Evolutionary conservation across 345 rosid species (phyloP), one percentile per base, ranked within the genome.

Genomic region (Bruguiera gymnorhiza): DNA sequence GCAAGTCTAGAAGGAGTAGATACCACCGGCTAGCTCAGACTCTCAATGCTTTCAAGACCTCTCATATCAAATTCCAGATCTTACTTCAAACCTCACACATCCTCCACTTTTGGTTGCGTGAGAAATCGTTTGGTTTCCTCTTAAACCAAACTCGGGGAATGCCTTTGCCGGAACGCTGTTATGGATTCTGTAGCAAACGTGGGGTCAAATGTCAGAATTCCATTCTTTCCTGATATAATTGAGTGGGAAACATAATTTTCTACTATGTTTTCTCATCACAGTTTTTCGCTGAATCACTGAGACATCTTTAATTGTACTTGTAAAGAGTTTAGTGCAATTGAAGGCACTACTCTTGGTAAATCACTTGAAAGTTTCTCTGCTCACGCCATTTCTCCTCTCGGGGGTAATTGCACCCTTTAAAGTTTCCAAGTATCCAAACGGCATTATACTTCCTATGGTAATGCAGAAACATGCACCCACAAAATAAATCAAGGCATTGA

Each of bases 1-100:
- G 98, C 97, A 55, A 70, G 92, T 70, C 85, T 83, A 59, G 85
- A 76, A 70, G 90, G 86, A 78, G 88, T 84, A 46, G 73, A 62
- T 20, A 5, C 84, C 60, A 1, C 80, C 54, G 75, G 60, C 74
- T 62, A 52, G 62, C 48, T 63, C 19, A 51, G 21, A 3, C 50
- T 13, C 1, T 60, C 46, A 51, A 43, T 59, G n/a, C 60, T 50
- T 23, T 26, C 6, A n/a, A 6, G 26, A 8, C 52, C 10, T 36
- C 24, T 13, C 26, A 3, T 57, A 8, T 23, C 51, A 21, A 11
- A 24, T 57, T 68, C 24, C 23, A 16, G 13, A 51, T 56, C 20
- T 68, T 27, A 19, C 37, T 31, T 68, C 61, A 31, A 8, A 21
- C 67, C 39, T 5, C 29, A 24, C 69, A 66, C 24, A 18, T 43